These are phyloP conservation scores for Physcomitrium patens DNA, from an alignment of 225 moss, liverwort and hornwort species.

Conservation along the genomic window DNA sequence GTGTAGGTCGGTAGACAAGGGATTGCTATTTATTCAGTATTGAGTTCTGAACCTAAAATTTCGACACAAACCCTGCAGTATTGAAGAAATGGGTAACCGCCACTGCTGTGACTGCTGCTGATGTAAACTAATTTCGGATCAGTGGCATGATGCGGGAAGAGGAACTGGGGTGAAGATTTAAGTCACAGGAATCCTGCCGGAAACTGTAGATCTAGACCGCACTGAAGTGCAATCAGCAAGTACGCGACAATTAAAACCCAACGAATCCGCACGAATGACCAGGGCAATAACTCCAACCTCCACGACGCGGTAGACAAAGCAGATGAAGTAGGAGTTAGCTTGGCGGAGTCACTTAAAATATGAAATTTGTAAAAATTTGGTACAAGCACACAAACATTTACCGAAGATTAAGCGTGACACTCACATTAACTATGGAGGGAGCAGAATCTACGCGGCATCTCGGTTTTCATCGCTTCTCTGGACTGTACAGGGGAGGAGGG, in stretches of 20 bases:
- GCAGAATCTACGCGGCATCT: background rate
- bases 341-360: background rate
- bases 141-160: background rate
- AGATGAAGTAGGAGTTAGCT: background rate
- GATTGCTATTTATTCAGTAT: conserved; percentile 1
- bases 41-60: background rate
- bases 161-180: conserved; percentile 1
- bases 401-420: background rate
- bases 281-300: background rate
- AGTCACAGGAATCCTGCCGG: background rate
- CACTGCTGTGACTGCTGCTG: background rate
- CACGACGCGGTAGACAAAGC: background rate
- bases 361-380: background rate
- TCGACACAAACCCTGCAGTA: background rate
- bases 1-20: background rate
- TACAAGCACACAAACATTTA: background rate
- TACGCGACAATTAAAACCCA: background rate
- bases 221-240: background rate
- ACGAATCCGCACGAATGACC: background rate
- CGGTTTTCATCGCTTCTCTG: background rate
- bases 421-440: too few species aligned
- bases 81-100: background rate
- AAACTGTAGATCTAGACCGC: background rate
- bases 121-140: background rate
- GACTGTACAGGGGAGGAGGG: background rate